phyloP scores from a whole-genome alignment of 495 filamentous ascomycete species.

The Lophium mytilinum region DNA sequence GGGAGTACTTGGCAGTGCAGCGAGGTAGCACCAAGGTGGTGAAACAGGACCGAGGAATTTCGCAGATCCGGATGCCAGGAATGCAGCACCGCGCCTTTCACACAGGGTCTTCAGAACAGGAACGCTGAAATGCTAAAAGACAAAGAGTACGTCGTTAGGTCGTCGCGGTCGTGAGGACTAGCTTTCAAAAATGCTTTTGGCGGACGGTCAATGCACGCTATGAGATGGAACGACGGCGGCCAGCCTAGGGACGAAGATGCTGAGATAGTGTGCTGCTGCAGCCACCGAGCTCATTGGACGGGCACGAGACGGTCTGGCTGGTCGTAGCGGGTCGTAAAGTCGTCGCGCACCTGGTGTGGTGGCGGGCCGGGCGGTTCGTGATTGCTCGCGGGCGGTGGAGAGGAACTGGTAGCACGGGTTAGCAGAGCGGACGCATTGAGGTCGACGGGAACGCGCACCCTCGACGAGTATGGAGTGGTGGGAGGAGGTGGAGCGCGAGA shows the following conservation, averaged over 20 bases:
- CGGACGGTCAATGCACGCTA: conserved; percentile 15
- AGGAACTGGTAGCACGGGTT: conserved; percentile 5
- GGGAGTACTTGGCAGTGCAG: conserved; percentile 5
- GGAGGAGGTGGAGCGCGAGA: conserved; percentile 11
- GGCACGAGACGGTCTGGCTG: conserved; percentile 9
- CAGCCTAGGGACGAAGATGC: conserved; percentile 11
- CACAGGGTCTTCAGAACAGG: conserved; percentile 7
- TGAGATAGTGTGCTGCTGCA: not conserved
- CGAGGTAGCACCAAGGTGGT: conserved; percentile 5
- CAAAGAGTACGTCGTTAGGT: conserved; percentile 27
- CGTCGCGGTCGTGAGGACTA: conserved; percentile 21
- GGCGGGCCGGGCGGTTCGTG: conserved; percentile 14
- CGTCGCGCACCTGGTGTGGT: conserved; percentile 9
- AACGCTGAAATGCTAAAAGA: conserved; percentile 28
- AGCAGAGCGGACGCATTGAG: too few relatives aligned
- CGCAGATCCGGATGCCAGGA: conserved; percentile 2
- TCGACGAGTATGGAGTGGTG: conserved; percentile 12
- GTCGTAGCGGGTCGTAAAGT: conserved; percentile 7
- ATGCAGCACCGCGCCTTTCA: conserved; percentile 9
- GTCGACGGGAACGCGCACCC: not conserved
- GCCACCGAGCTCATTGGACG: conserved; percentile 5
- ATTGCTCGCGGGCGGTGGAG: conserved; percentile 1
- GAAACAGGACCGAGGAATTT: conserved; percentile 19
- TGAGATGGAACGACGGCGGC: conserved; percentile 8
- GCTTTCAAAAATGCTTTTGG: conserved; percentile 12